Evolutionary conservation across 176 grass and related monocot species (phyloP).

Genomic region (Carex pumila): DNA sequence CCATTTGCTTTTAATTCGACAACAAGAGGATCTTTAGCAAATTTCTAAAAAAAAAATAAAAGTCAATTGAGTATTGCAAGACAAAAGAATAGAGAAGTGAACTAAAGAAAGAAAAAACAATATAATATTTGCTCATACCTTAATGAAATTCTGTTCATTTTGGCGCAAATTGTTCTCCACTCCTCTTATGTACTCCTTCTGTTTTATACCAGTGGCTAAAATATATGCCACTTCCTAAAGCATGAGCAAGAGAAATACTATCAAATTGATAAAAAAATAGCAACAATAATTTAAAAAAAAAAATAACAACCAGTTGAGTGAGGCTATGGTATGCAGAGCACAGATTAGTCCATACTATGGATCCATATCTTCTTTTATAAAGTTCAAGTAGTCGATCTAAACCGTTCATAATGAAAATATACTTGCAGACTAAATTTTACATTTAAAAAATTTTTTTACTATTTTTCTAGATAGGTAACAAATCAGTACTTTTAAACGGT

Average conservation of each 20-base stretch:
- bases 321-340: no score
- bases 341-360: no score
- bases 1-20: not conserved
- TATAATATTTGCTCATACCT: slow-evolving; percentile 26
- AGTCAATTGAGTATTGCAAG: not conserved
- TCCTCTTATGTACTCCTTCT: slow-evolving; percentile 33
- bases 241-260: slow-evolving; percentile 15
- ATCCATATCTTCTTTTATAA: no score
- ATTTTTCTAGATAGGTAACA: no score
- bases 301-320: not conserved
- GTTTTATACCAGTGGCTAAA: slow-evolving; percentile 56
- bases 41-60: not conserved
- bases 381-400: no score
- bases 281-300: not conserved
- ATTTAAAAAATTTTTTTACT: no score
- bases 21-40: not conserved
- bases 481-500: no score
- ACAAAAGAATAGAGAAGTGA: not conserved
- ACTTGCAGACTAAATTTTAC: no score
- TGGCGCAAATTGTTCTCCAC: slow-evolving; percentile 42
- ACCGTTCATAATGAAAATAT: no score
- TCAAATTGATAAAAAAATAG: not conserved
- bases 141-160: slow-evolving; percentile 47
- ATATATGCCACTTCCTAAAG: slow-evolving; percentile 49
- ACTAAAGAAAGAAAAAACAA: slow-evolving; percentile 12